Evolutionary conservation across 345 rosid genomes (phyloP), one percentile per base, ranked within the genome.

Genomic region (Iberis pinnata): DNA sequence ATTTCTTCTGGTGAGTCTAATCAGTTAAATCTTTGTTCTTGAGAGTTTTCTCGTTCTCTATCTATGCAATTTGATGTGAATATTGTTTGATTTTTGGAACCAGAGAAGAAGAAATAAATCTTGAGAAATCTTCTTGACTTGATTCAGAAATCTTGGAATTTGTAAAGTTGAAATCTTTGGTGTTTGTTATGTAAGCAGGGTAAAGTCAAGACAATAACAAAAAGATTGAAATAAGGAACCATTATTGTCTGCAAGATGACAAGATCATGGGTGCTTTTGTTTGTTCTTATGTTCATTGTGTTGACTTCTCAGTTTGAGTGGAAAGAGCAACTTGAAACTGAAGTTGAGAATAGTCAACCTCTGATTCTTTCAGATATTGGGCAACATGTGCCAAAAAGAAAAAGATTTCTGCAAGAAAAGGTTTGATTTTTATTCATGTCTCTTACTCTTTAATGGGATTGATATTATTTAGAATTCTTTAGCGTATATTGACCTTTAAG

Each of bases 301-400:
- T 66, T 79, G 38, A 83, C 84, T 33, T 86, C 88, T 13, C 88
- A 79, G 65, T 68, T 81, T 14, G 92, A 86, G 70, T 83, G 92
- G 92, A 81, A 81, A 61, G 84, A 79, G 47, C 92, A 79, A 56
- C 68, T 81, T 12, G 84, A 69, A 15, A 69, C 61, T 64, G 95
- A 86, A 44, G 65, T 54, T 60, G 88, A 79, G 48, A 66, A 67
- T 24, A 75, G 26, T 45, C 65, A 70, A 24, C 37, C 51, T 3
- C 29, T 43, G 1, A 59, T 40, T 56, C 43, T 50, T 52, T 63
- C 78, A 35, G 63, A 51, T 16, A 70, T 68, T 63, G 73, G 77
- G n/a, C 71, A 63, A 40, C 56, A 61, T 61, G 31, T 49, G 64
- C 70, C 74, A 7, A 65, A 71, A 37, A 64, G 54, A 60, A 67